Percentiles rank a stretch among this genome's conserved stretches.
Conservation (phyloP, 306 rosid genomes). For the Bauhinia variegata region DNA sequence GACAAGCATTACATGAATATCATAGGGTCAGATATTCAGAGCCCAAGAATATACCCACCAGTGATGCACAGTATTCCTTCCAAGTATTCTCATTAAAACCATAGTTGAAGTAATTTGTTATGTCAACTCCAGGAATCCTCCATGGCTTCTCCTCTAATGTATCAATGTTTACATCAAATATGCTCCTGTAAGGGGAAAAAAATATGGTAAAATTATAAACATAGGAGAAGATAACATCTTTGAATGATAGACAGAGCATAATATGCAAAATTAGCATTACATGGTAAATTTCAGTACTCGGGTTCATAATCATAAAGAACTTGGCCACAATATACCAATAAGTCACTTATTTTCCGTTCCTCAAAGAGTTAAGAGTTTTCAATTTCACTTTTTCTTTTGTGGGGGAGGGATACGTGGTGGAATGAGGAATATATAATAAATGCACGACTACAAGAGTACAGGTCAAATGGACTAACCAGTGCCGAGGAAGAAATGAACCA, state of each 20-base stretch:
- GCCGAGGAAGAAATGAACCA: constrained; percentile 65
- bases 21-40: constrained; percentile 9
- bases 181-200: constrained; percentile 49
- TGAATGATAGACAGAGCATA: constrained; percentile 7
- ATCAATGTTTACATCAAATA: constrained; percentile 62
- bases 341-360: constrained; percentile 1
- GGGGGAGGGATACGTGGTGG: neutral
- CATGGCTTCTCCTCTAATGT: constrained; percentile 63
- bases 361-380: neutral
- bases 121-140: constrained; percentile 59
- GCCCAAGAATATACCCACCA: constrained; percentile 52
- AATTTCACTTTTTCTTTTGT: neutral
- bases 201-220: neutral
- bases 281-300: constrained; percentile 4
- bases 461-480: constrained; percentile 52
- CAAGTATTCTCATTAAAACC: constrained; percentile 71
- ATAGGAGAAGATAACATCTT: constrained; percentile 9
- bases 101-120: constrained; percentile 70
- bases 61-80: constrained; percentile 66
- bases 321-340: constrained; percentile 6
- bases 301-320: constrained; percentile 8
- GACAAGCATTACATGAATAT: constrained; percentile 17
- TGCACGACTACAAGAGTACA: neutral
- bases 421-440: neutral
- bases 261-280: neutral